These are phyloP conservation scores for Tetracladium maxilliforme DNA, from an alignment of 2,329 filamentous ascomycete genomes.

Conservation along the genomic window DNA sequence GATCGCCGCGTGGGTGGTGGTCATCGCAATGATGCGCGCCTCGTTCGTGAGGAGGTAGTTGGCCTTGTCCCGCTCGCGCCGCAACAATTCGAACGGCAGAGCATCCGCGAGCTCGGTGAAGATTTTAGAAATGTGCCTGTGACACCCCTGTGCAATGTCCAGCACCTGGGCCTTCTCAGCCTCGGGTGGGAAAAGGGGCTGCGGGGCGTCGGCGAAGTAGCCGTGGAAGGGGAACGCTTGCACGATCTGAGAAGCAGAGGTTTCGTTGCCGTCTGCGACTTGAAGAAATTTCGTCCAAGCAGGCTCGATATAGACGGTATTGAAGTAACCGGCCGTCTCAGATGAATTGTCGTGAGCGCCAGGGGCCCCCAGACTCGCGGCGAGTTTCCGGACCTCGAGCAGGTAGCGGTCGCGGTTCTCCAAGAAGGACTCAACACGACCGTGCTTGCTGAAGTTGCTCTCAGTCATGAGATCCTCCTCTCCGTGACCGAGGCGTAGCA, in stretches of 20 bases:
- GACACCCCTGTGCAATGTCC: constrained; percentile 72
- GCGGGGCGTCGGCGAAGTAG: constrained; percentile 79
- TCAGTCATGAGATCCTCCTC: constrained; percentile 87
- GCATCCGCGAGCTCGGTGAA: constrained; percentile 90
- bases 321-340: constrained; percentile 95
- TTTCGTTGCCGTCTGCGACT: constrained; percentile 36
- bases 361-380: constrained; percentile 69
- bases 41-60: constrained; percentile 94
- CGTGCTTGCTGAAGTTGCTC: constrained; percentile 82
- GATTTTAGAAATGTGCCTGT: constrained; percentile 76
- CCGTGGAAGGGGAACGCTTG: constrained; percentile 71
- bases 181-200: constrained; percentile 63
- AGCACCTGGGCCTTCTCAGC: constrained; percentile 51
- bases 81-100: constrained; percentile 85
- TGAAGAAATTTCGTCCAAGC: constrained; percentile 79
- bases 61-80: constrained; percentile 78
- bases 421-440: constrained; percentile 87
- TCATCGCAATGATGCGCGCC: constrained; percentile 98
- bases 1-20: constrained; percentile 94
- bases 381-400: constrained; percentile 72
- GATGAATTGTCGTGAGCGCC: constrained; percentile 94
- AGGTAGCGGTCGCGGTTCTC: constrained; percentile 72
- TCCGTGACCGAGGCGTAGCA: constrained; percentile 83
- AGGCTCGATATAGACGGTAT: constrained; percentile 78
- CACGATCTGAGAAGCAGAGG: constrained; percentile 46